Evolutionary conservation across 768 basidiomycete genomes (phyloP), one percentile per base, ranked within the genome.

Genomic region (Botryobasidium botryosum): DNA sequence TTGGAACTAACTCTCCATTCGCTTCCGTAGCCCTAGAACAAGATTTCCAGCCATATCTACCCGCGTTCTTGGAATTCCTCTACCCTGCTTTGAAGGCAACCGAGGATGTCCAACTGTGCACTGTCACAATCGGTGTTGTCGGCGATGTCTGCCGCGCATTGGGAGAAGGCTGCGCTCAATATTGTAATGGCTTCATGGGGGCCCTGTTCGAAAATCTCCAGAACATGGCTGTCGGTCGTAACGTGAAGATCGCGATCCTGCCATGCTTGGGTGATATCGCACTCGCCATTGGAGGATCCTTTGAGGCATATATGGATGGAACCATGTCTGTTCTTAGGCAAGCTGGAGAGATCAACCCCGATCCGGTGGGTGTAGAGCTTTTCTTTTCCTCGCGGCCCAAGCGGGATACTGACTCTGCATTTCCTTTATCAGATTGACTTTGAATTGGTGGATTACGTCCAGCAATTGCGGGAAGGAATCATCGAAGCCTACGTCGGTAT

Each of bases 181-280:
- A 90, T 60, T 78, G 87, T 31, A 69, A 74, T 47, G 68, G 77
- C 3, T 91, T 99, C 67, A 94, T 99, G 84, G 79, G 74, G 8
- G 85, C 85, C 13, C 68, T 99, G 26, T 67, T 96, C 18, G 84
- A 90, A 60, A 87, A 92, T 54, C 67, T 99, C 29, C 82, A 86
- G 60, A 87, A 83, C 52, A 79, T 90, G 0, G 76, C 88, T 20
- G 68, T 99, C 46, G 84, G 87, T 56, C 74, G 92, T 38, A 83
- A 82, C 51, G 94, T 96, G 59, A 99, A 99, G 70, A 91, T 96
- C 32, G 78, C 83, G n/a, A 85, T 97, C 55, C 62, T 97, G 48
- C 79, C 84, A 10, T 88, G 86, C 62, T 96, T 99, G 55, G 94
- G 92, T 18, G 94, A 99, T 57, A 81, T 99, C 52, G 92, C 91